These are phyloP conservation scores for Tulasnella sp. DNA, from an alignment of 768 basidiomycete genomes.

Conservation along the genomic window DNA sequence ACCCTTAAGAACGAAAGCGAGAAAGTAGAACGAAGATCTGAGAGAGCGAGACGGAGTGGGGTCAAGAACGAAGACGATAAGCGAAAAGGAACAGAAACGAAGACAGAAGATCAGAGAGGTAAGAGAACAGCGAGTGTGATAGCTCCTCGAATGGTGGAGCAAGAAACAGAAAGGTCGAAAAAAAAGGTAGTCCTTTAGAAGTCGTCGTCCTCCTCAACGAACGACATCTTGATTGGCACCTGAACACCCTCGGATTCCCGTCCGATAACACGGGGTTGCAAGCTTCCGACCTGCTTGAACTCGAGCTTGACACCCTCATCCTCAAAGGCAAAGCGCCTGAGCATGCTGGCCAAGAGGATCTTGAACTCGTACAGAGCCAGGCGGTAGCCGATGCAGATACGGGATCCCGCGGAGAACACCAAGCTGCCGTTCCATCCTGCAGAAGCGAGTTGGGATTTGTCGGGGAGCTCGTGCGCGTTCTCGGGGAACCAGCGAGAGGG, in stretches of 20 bases:
- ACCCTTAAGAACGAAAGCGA: not conserved
- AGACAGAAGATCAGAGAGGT: not conserved
- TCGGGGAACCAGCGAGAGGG: conserved; percentile 26
- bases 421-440: conserved; percentile 23
- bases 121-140: not conserved
- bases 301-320: conserved; percentile 13
- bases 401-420: conserved; percentile 23
- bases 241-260: conserved; percentile 23
- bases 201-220: conserved; percentile 13
- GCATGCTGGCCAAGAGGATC: conserved; percentile 12
- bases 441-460: conserved; percentile 1
- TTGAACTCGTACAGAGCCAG: conserved; percentile 22
- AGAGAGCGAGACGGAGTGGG: not conserved
- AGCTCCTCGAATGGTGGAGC: not conserved
- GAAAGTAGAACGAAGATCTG: not conserved
- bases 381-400: conserved; percentile 27
- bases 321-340: conserved; percentile 16
- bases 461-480: conserved; percentile 15
- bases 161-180: not conserved
- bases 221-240: conserved; percentile 22
- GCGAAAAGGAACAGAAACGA: not conserved
- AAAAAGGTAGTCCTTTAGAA: not conserved
- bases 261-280: conserved; percentile 22
- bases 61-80: not conserved
- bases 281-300: conserved; percentile 16